Evolutionary conservation across 1,284 basidiomycete genomes (phyloP).

Genomic region (Mycosarcoma maydis): DNA sequence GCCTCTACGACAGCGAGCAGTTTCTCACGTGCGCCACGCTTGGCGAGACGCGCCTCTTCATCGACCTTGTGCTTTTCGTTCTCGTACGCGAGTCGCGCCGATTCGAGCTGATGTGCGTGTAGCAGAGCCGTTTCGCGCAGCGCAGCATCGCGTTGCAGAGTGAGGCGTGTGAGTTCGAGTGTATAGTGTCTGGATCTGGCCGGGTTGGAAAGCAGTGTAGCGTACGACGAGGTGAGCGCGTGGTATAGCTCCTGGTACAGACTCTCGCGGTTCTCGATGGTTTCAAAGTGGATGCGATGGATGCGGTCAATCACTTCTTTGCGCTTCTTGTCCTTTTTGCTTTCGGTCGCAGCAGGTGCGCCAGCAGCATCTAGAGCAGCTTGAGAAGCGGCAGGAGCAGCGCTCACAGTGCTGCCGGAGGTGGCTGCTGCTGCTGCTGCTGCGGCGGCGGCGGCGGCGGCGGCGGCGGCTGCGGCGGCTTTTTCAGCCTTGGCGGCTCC

Average conservation of each 20-base stretch:
- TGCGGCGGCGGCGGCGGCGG: conserved; percentile 15
- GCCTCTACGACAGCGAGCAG: conserved; percentile 62
- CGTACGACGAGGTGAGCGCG: conserved; percentile 52
- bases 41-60: conserved; percentile 60
- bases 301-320: conserved; percentile 65
- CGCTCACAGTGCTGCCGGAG: conserved; percentile 13
- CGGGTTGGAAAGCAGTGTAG: conserved; percentile 60
- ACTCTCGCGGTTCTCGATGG: conserved; percentile 61
- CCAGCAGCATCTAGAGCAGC: conserved; percentile 9
- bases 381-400: conserved; percentile 14
- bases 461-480: conserved; percentile 25
- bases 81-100: conserved; percentile 50
- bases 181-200: conserved; percentile 57
- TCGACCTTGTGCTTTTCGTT: conserved; percentile 59
- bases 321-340: conserved; percentile 60
- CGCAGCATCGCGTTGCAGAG: conserved; percentile 54
- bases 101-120: conserved; percentile 62
- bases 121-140: conserved; percentile 58
- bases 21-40: conserved; percentile 60
- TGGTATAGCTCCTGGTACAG: conserved; percentile 62
- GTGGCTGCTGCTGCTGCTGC: conserved; percentile 23
- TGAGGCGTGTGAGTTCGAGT: conserved; percentile 53
- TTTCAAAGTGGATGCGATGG: conserved; percentile 63
- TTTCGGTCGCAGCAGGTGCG: conserved; percentile 24
- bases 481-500: conserved; percentile 38